Conservation (phyloP, 805 yeast species). For the Candida railenensis region DNA sequence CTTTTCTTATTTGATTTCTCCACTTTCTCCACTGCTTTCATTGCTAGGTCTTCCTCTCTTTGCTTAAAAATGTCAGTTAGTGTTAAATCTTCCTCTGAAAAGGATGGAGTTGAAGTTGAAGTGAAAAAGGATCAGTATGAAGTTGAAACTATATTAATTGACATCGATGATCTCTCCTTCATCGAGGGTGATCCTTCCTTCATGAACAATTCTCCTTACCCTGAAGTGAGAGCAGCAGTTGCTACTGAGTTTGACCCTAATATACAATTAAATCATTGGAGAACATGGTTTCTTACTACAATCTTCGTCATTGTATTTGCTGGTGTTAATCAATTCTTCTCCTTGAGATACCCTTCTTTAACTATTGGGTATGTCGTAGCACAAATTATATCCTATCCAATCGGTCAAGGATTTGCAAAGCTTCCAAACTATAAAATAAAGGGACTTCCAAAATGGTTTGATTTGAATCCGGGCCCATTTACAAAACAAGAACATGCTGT, state of each 20-base stretch:
- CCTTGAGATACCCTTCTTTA: constrained; percentile 23
- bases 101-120: neutral
- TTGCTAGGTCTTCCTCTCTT: too few relatives aligned
- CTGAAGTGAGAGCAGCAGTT: constrained; percentile 30
- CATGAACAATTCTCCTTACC: constrained; percentile 26
- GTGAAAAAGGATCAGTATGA: neutral
- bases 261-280: constrained; percentile 8
- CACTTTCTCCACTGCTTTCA: too few relatives aligned
- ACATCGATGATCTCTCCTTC: constrained; percentile 10
- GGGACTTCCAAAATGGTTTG: constrained; percentile 14
- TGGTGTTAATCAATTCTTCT: constrained; percentile 25
- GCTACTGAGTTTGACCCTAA: constrained; percentile 15
- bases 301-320: constrained; percentile 22
- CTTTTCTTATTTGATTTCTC: too few relatives aligned
- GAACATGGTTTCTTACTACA: constrained; percentile 18
- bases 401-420: constrained; percentile 11
- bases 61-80: neutral
- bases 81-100: neutral
- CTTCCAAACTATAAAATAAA: constrained; percentile 13
- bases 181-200: constrained; percentile 14
- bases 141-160: constrained; percentile 8
- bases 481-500: constrained; percentile 3
- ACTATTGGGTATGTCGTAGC: constrained; percentile 24
- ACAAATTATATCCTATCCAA: constrained; percentile 22
- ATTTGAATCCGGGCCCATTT: constrained; percentile 21